Percentiles rank a stretch among this genome's conserved stretches.
Conservation (phyloP, 208 protist genomes). For the Balamuthia mandrillaris region DNA sequence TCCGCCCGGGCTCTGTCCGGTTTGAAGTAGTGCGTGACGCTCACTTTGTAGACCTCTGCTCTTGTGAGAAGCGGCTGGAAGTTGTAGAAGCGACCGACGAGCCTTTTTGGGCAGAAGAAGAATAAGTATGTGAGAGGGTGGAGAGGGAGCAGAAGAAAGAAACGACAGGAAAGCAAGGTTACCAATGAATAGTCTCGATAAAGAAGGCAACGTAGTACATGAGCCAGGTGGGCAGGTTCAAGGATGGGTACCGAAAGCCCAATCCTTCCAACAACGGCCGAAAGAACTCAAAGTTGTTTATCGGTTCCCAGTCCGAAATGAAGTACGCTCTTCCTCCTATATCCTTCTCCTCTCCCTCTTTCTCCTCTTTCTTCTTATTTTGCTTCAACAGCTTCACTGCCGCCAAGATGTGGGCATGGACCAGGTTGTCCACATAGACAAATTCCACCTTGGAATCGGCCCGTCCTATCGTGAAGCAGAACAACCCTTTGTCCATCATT, state of each 20-base stretch:
- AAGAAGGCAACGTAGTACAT: slow-evolving; percentile 45
- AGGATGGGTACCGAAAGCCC: slow-evolving; percentile 15
- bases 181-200: slow-evolving; percentile 38
- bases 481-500: not conserved
- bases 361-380: not conserved
- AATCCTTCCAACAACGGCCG: slow-evolving; percentile 29
- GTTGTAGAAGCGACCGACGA: slow-evolving; percentile 42
- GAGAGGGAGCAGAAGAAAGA: not conserved
- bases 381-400: not conserved
- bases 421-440: slow-evolving; percentile 56
- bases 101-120: not conserved
- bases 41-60: slow-evolving; percentile 50
- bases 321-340: slow-evolving; percentile 46
- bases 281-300: slow-evolving; percentile 59
- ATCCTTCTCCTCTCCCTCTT: not conserved
- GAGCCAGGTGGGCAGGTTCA: slow-evolving; percentile 9
- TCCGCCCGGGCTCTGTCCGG: slow-evolving; percentile 31
- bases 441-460: slow-evolving; percentile 40
- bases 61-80: slow-evolving; percentile 54
- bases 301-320: slow-evolving; percentile 42
- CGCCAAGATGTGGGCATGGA: slow-evolving; percentile 44
- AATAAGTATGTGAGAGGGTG: too few species aligned
- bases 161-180: not conserved
- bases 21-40: slow-evolving; percentile 56
- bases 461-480: not conserved